Conservation (phyloP, 257 asterid species). For the Mitragyna speciosa region DNA sequence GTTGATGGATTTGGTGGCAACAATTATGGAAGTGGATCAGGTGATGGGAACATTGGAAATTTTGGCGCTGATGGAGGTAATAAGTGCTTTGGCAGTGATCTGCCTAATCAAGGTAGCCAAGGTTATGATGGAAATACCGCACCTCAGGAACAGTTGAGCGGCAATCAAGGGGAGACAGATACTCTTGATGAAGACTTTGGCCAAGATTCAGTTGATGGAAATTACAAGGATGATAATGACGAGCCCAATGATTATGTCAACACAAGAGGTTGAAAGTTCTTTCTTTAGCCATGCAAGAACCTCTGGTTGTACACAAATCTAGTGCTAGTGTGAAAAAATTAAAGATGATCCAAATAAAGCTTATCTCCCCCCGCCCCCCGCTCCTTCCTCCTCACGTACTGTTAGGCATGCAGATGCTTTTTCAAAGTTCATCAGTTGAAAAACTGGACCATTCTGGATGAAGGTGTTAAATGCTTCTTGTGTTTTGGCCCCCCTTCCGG, state of each 20-base stretch:
- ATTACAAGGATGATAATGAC: conserved; percentile 22
- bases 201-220: conserved; percentile 6
- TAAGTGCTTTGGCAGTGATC: conserved; percentile 5
- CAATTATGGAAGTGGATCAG: conserved; percentile 11
- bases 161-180: conserved; percentile 7
- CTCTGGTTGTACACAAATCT: conserved; percentile 5
- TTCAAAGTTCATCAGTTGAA: neutral
- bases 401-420: too few relatives aligned
- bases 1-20: conserved; percentile 13
- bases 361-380: too few relatives aligned
- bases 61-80: conserved; percentile 12
- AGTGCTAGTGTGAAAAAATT: neutral
- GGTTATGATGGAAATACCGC: conserved; percentile 16
- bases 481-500: too few relatives aligned
- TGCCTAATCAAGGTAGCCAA: conserved; percentile 18
- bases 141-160: conserved; percentile 17
- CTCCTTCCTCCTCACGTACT: too few relatives aligned
- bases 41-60: conserved; percentile 20
- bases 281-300: neutral
- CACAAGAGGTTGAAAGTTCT: conserved; percentile 21
- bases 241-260: conserved; percentile 23
- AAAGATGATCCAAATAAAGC: neutral
- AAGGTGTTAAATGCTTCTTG: neutral
- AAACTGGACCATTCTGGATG: neutral
- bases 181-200: conserved; percentile 12